A percentile compares a stretch with the other conserved stretches of the same genome.
Evolutionary conservation across 345 rosid genomes (phyloP).

Genomic region (Odontarrhena argentea): DNA sequence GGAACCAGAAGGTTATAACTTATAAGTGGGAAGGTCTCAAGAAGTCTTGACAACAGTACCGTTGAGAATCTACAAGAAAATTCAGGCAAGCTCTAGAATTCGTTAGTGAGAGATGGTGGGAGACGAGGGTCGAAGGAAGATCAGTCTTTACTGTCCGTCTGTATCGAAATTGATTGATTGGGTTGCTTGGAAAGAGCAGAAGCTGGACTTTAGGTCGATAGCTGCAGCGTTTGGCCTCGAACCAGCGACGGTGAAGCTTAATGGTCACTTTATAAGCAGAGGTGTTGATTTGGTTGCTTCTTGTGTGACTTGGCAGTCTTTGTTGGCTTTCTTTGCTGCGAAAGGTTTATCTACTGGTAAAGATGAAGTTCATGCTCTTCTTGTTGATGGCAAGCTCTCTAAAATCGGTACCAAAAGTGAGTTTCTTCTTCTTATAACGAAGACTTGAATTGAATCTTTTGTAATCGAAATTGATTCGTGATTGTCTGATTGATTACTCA

Average conservation of each 20-base stretch:
- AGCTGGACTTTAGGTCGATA: slow-evolving; percentile 68
- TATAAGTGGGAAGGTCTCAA: slow-evolving; percentile 5
- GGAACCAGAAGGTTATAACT: slow-evolving; percentile 18
- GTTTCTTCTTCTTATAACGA: slow-evolving; percentile 28
- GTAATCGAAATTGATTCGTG: background rate
- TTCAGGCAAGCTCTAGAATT: slow-evolving; percentile 12
- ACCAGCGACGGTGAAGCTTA: slow-evolving; percentile 71
- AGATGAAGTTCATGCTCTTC: slow-evolving; percentile 50
- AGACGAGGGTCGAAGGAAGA: slow-evolving; percentile 39
- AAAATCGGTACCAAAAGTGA: slow-evolving; percentile 65
- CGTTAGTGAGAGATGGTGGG: slow-evolving; percentile 30
- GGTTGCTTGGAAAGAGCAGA: slow-evolving; percentile 57
- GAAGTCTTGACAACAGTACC: slow-evolving; percentile 21
- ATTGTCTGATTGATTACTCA: slow-evolving; percentile 14
- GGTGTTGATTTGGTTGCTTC: slow-evolving; percentile 62
- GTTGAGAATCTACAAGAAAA: slow-evolving; percentile 19
- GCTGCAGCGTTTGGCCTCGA: slow-evolving; percentile 69
- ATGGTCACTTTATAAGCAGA: slow-evolving; percentile 84
- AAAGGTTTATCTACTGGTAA: slow-evolving; percentile 77
- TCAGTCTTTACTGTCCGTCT: slow-evolving; percentile 68
- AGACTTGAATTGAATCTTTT: background rate
- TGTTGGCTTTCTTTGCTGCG: slow-evolving; percentile 72
- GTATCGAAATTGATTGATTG: slow-evolving; percentile 47
- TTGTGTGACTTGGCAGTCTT: slow-evolving; percentile 80
- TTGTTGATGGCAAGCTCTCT: slow-evolving; percentile 71